Evolutionary conservation across 176 grass and related monocot genomes (phyloP), one percentile per base, ranked within the genome.

Genomic region (Paspalum vaginatum): DNA sequence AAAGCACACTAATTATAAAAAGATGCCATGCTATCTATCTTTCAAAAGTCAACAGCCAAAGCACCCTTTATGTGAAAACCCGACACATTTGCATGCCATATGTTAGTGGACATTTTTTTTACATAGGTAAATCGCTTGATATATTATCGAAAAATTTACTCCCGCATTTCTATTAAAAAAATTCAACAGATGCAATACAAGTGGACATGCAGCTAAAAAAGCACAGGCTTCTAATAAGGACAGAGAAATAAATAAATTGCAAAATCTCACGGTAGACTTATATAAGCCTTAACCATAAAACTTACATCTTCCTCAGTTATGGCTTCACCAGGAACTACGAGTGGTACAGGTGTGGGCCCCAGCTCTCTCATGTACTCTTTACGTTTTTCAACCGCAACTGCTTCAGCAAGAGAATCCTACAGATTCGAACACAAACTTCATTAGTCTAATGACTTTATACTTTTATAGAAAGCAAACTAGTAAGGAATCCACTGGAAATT

Each of bases 261-360:
- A 81, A 51, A 14, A 62, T 75, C 49, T 13, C 32, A 20, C 42
- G 53, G 41, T n/a, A n/a, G n/a, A n/a, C n/a, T n/a, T n/a, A n/a
- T n/a, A 60, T 65, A 55, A 78, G 39, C 21, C 11, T 79, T 7
- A 57, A 1, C 39, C 16, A 44, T 85, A 60, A 76, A 75, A 78
- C 85, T 84, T 86, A 93, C 94, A 52, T 99, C 96, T 91, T 95
- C 96, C 86, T 99, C 96, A 25, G 96, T 40, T 11, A 99, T 79
- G 74, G 75, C 59, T 91, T 99, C 88, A 84, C 92, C 93, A 65
- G 89, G 39, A 79, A 99, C 96, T 41, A 80, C 89, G 41, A 93
- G 88, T 74, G 96, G 96, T 50, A 99, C 96, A 49, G 96, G 92
- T 38, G 79, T 58, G 56, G 96, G 96, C 3, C 79, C 86, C 80